Percentiles rank a stretch among this genome's conserved stretches.
These are phyloP conservation scores for Ustilago esculenta DNA, from an alignment of 1,284 basidiomycete genomes.

Conservation along the genomic window DNA sequence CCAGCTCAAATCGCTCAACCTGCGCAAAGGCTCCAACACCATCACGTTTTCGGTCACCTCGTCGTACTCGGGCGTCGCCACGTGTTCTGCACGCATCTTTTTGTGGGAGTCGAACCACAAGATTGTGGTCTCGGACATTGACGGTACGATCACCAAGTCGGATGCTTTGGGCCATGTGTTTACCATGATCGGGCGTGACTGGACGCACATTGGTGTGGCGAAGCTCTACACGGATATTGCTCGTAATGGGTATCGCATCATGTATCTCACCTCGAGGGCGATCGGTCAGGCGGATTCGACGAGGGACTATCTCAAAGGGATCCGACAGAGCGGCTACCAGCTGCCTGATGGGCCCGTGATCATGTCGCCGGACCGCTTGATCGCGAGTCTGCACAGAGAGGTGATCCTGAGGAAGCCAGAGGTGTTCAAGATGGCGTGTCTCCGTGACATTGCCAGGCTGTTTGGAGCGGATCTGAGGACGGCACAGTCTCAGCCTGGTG, in stretches of 20 bases:
- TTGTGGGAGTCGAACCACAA: slow-evolving; percentile 91
- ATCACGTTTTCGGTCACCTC: slow-evolving; percentile 88
- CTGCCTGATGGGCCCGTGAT: slow-evolving; percentile 98
- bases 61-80: slow-evolving; percentile 82
- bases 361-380: slow-evolving; percentile 96
- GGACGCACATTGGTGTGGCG: slow-evolving; percentile 97
- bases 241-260: slow-evolving; percentile 96
- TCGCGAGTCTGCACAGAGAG: slow-evolving; percentile 87
- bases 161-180: slow-evolving; percentile 97
- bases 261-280: slow-evolving; percentile 96
- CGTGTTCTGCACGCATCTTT: slow-evolving; percentile 90
- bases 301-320: slow-evolving; percentile 90
- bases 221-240: slow-evolving; percentile 96
- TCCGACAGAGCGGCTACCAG: slow-evolving; percentile 94
- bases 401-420: slow-evolving; percentile 83
- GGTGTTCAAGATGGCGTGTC: slow-evolving; percentile 99
- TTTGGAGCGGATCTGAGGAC: slow-evolving; percentile 74
- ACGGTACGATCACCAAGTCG: slow-evolving; percentile 94
- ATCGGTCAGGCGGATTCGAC: slow-evolving; percentile 99
- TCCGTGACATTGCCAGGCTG: slow-evolving; percentile 91
- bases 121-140: slow-evolving; percentile 96
- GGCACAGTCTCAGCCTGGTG: slow-evolving; percentile 20
- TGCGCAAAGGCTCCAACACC: slow-evolving; percentile 88
- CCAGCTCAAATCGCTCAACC: slow-evolving; percentile 76
- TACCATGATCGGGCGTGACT: slow-evolving; percentile 98